These are phyloP conservation scores for Podaxis rugospora DNA, from an alignment of 768 basidiomycete genomes.

Conservation along the genomic window DNA sequence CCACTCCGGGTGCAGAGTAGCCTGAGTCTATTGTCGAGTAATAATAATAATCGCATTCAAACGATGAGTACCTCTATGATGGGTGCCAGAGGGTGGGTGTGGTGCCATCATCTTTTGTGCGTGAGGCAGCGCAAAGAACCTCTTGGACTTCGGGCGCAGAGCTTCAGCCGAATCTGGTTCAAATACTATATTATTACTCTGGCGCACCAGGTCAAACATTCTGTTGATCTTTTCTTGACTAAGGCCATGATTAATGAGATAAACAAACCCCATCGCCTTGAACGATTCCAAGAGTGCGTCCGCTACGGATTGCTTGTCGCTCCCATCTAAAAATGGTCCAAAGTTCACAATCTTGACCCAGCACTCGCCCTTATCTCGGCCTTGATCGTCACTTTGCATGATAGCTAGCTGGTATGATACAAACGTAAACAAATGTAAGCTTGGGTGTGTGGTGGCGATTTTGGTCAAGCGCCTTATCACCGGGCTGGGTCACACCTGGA, in stretches of 20 bases:
- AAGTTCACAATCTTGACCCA: conserved; percentile 37
- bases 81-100: conserved; percentile 38
- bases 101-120: conserved; percentile 40
- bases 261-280: conserved; percentile 44
- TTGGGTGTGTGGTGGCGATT: neutral
- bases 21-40: conserved; percentile 19
- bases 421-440: neutral
- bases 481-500: too few species aligned
- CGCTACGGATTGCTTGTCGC: conserved; percentile 33
- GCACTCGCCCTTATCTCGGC: neutral
- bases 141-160: conserved; percentile 26
- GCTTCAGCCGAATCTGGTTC: neutral
- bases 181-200: neutral
- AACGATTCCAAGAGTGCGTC: conserved; percentile 39
- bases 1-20: conserved; percentile 34
- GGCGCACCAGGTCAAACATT: conserved; percentile 40
- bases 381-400: too few species aligned
- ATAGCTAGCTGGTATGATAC: neutral
- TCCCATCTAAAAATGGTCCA: conserved; percentile 34
- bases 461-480: neutral
- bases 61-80: conserved; percentile 34
- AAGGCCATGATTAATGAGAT: conserved; percentile 39
- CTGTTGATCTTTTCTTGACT: conserved; percentile 27
- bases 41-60: conserved; percentile 18
- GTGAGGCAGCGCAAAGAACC: conserved; percentile 32